Conservation (phyloP, 208 protist species). For the Acanthamoeba triangularis region DNA sequence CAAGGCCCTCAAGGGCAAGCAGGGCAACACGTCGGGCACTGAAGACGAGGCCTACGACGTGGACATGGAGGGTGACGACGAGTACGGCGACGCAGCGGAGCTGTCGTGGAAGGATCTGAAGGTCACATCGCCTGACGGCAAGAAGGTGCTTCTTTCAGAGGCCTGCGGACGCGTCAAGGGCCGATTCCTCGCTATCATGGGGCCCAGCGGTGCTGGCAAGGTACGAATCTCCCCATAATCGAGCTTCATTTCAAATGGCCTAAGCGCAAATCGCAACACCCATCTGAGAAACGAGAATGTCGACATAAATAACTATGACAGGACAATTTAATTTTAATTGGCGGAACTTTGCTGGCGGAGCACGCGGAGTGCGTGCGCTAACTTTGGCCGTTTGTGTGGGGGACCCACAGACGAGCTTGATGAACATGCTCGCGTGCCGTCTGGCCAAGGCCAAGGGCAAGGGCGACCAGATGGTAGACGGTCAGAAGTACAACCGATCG, state of each 20-base stretch:
- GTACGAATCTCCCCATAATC: neutral
- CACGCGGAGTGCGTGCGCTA: no score
- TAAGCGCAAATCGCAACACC: neutral
- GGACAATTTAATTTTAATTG: no score
- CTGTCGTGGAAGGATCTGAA: slow-evolving; percentile 45
- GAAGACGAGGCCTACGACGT: slow-evolving; percentile 40
- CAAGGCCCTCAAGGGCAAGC: neutral
- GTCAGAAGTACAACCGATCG: slow-evolving; percentile 34
- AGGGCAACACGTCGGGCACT: neutral
- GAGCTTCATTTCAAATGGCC: neutral
- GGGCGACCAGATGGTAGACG: slow-evolving; percentile 58
- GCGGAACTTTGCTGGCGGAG: no score
- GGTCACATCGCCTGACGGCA: slow-evolving; percentile 47
- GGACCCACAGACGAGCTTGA: slow-evolving; percentile 35
- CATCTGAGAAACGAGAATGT: neutral
- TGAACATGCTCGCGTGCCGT: slow-evolving; percentile 64
- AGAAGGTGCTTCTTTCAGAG: slow-evolving; percentile 56
- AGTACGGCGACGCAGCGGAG: slow-evolving; percentile 26
- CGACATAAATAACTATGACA: neutral
- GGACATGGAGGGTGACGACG: neutral
- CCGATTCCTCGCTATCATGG: slow-evolving; percentile 73
- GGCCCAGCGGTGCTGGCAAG: slow-evolving; percentile 71
- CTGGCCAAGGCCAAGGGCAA: slow-evolving; percentile 51
- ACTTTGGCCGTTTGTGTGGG: neutral
- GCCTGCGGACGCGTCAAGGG: slow-evolving; percentile 71